phyloP scores from a whole-genome alignment of 371 early-diverging fungal species.

The Choanephora cucurbitarum region DNA sequence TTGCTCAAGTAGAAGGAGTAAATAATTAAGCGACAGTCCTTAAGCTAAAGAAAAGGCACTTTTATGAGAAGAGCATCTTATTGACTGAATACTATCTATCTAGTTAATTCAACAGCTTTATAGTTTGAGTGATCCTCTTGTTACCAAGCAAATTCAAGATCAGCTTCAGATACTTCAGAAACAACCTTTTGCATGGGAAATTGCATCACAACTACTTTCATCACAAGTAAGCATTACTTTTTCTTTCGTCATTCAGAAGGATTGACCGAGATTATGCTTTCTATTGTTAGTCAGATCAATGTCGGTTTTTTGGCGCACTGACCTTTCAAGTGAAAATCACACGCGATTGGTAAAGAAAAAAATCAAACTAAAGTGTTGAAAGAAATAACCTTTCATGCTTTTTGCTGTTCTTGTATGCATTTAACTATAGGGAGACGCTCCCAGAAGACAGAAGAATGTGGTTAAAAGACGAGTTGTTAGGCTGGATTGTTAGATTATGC shows the following conservation, averaged over 20 bases:
- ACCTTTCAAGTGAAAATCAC: constrained; percentile 81
- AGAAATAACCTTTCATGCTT: no score
- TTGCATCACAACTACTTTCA: constrained; percentile 65
- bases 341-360: constrained; percentile 67
- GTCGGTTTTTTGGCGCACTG: constrained; percentile 85
- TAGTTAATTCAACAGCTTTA: constrained; percentile 51
- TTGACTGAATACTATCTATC: background rate
- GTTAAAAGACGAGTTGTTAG: constrained; percentile 63
- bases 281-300: constrained; percentile 56
- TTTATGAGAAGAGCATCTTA: background rate
- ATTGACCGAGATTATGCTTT: background rate
- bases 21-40: no score
- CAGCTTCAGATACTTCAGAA: constrained; percentile 72
- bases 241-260: background rate
- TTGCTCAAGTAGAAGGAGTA: constrained; percentile 23
- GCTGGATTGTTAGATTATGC: constrained; percentile 61
- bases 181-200: constrained; percentile 73
- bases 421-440: constrained; percentile 55
- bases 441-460: constrained; percentile 62
- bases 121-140: constrained; percentile 39
- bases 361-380: no score
- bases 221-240: constrained; percentile 41
- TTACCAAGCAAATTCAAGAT: constrained; percentile 63
- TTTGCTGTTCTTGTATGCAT: background rate
- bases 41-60: no score